Evolutionary conservation across 331 rosid species (phyloP), one percentile per base, ranked within the genome.

Genomic region (Stylosanthes scabra): DNA sequence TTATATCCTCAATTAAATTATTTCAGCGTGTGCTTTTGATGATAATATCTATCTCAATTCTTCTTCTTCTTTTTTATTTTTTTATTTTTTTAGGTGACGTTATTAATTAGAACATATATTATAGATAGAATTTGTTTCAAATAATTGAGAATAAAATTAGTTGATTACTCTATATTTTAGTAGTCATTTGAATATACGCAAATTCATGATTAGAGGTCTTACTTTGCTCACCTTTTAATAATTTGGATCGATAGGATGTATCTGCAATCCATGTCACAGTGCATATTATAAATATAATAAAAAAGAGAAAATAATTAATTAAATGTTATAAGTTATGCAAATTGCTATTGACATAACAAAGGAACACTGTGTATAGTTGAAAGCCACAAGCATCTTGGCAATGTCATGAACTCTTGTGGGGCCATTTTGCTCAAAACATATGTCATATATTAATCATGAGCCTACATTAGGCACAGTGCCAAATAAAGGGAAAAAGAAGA

Each of bases 401-500:
- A 44, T 7, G 15, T 42, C 46, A 7, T 9, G 46, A 1, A 42
- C 40, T 58, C 15, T 58, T 75, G 80, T 75, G 74, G 68, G 68
- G 68, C 61, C 80, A 67, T 44, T 67, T 46, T 10, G 3, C 66
- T 57, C 34, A 3, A 34, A 34, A 45, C 51, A 66, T 50, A 57
- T 56, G 66, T 57, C 51, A 66, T 50, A 57, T 56, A 65, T 57
- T 75, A 66, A 75, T 65, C 54, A 56, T 66, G 49, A 56, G 49
- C 42, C 78, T 63, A 12, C 12, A 40, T 27, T 25, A n/a, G 20
- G 63, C 8, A 52, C 49, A 42, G 12, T 63, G 28, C 49, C 29
- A 28, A 41, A 37, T 20, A 20, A 5, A 49, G 8, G 10, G 42
- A n/a, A 68, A 68, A 25, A 9, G 7, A 16, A 2, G 49, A 0